A percentile compares a stretch with the other conserved stretches of the same genome.
Conservation (phyloP, 257 asterid genomes). For the Solanum megistacrolobum region DNA sequence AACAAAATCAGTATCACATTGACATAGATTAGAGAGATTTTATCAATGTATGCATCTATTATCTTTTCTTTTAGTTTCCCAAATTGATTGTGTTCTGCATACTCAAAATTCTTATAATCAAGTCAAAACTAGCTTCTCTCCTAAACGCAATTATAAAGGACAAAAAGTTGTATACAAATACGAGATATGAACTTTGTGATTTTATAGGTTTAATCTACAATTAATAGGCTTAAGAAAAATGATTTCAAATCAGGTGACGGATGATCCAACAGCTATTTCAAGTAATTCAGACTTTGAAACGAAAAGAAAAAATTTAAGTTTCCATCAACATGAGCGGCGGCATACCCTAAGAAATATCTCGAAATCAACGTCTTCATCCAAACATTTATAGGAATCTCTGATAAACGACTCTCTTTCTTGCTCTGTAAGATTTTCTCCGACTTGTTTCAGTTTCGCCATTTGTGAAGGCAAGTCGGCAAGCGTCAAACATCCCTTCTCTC, state of each 20-base stretch:
- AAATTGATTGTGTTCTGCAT: neutral
- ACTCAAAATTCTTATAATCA: neutral
- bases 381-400: conserved; percentile 51
- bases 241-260: neutral
- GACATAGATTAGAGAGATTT: neutral
- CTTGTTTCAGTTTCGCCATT: conserved; percentile 80
- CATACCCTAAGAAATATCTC: conserved; percentile 83
- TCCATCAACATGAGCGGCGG: neutral
- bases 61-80: neutral
- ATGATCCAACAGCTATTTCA: neutral
- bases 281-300: neutral
- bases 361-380: conserved; percentile 74
- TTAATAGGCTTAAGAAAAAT: neutral
- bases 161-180: neutral
- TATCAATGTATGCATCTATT: neutral
- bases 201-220: neutral
- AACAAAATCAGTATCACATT: neutral
- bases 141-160: neutral
- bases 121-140: neutral
- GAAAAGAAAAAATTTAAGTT: neutral
- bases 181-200: neutral
- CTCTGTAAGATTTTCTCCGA: conserved; percentile 80
- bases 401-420: conserved; percentile 65
- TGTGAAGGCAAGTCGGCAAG: conserved; percentile 70
- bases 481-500: conserved; percentile 57